These are phyloP conservation scores for Diplodia sapinea DNA, from an alignment of 2,329 filamentous ascomycete genomes.

Conservation along the genomic window DNA sequence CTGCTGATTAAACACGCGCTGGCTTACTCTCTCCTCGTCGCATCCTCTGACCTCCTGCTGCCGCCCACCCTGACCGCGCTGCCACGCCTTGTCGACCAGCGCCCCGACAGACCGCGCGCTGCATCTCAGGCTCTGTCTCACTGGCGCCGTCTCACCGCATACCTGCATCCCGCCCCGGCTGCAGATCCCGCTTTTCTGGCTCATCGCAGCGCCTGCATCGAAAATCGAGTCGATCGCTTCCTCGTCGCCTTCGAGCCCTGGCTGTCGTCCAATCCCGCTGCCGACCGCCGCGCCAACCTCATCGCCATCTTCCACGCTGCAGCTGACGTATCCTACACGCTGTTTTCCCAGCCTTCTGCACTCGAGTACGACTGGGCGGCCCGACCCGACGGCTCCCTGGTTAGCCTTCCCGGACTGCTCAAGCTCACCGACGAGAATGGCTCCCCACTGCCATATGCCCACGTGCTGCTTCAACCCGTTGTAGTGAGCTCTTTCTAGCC, in stretches of 20 bases:
- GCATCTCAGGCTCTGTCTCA: constrained; percentile 7
- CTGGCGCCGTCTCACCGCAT: constrained; percentile 5
- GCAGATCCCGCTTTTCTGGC: neutral
- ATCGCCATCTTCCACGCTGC: neutral
- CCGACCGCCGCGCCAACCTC: neutral
- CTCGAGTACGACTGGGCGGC: constrained; percentile 6
- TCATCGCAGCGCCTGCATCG: neutral
- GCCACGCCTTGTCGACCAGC: neutral
- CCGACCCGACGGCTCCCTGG: neutral
- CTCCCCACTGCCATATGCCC: neutral
- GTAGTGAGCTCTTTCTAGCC: neutral
- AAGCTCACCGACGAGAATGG: constrained; percentile 5
- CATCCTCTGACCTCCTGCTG: neutral
- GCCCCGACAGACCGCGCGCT: neutral
- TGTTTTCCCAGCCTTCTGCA: constrained; percentile 3
- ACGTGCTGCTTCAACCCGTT: neutral
- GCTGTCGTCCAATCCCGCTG: neutral
- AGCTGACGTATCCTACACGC: constrained; percentile 1
- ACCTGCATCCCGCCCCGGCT: neutral
- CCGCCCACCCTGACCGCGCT: neutral
- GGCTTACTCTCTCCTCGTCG: neutral
- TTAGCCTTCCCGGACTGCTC: neutral
- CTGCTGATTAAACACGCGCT: constrained; percentile 11
- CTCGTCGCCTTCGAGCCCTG: neutral
- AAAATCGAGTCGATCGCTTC: neutral